Conservation (phyloP, 1,139 yeast genomes). For the Hansenula lynferdii region DNA sequence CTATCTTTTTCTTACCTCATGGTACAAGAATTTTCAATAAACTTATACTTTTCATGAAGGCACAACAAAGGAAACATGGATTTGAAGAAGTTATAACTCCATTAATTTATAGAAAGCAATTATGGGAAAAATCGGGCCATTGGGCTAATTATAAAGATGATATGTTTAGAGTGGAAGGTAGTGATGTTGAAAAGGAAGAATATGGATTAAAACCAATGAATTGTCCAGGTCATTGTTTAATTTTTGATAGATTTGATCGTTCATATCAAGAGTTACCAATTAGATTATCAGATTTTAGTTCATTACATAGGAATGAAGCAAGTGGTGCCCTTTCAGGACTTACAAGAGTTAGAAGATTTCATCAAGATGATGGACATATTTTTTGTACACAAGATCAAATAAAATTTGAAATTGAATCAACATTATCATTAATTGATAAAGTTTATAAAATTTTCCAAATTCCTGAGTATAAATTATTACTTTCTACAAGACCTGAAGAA, state of each 20-base stretch:
- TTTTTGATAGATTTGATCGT: conserved; percentile 77
- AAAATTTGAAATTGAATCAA: conserved; percentile 67
- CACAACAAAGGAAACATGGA: conserved; percentile 70
- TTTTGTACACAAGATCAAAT: conserved; percentile 87
- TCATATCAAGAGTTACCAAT: conserved; percentile 89
- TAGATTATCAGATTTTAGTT: conserved; percentile 88
- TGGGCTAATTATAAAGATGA: conserved; percentile 95
- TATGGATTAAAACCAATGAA: conserved; percentile 97
- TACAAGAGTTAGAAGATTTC: conserved; percentile 93
- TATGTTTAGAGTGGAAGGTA: conserved; percentile 74
- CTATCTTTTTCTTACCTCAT: conserved; percentile 84
- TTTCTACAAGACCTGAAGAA: conserved; percentile 85
- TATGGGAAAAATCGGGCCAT: conserved; percentile 94
- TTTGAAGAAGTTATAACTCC: conserved; percentile 95
- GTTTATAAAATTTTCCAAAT: conserved; percentile 81
- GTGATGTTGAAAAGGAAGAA: conserved; percentile 42
- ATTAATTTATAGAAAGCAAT: conserved; percentile 71
- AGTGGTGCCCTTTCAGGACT: conserved; percentile 93
- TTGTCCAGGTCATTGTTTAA: conserved; percentile 96
- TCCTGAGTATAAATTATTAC: conserved; percentile 55
- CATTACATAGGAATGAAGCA: conserved; percentile 91
- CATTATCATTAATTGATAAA: conserved; percentile 70
- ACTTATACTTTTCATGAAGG: conserved; percentile 74
- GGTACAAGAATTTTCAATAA: conserved; percentile 85
- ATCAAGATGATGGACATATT: conserved; percentile 98